Percentiles rank a stretch among this genome's conserved stretches.
Conservation (phyloP, 2,329 filamentous ascomycete genomes). For the Furcasterigmium sp. region DNA sequence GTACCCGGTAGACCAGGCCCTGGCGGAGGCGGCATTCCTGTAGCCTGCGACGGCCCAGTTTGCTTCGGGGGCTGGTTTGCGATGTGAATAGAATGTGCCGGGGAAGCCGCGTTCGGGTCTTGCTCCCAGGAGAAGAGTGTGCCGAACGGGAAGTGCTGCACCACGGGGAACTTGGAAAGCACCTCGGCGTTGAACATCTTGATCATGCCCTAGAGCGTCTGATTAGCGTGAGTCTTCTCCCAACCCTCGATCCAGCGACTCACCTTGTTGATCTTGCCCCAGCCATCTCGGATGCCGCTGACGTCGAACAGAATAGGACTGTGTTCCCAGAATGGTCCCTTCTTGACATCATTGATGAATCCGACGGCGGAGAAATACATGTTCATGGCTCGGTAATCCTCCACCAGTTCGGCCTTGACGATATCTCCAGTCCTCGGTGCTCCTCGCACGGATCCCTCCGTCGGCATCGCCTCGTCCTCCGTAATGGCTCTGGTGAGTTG, state of each 20-base stretch:
- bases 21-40: constrained; percentile 9
- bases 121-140: constrained; percentile 72
- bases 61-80: constrained; percentile 43
- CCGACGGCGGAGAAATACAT: constrained; percentile 95
- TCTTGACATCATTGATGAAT: constrained; percentile 97
- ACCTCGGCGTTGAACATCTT: constrained; percentile 99
- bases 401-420: constrained; percentile 57
- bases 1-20: constrained; percentile 21
- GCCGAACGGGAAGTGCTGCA: constrained; percentile 91
- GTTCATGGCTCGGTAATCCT: constrained; percentile 60
- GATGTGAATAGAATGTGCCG: constrained; percentile 50
- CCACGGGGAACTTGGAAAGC: constrained; percentile 91
- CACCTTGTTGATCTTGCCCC: constrained; percentile 95
- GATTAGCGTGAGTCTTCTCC: neutral
- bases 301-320: constrained; percentile 90
- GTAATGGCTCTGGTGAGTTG: constrained; percentile 76
- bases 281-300: constrained; percentile 84
- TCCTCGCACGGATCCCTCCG: constrained; percentile 69
- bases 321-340: constrained; percentile 94
- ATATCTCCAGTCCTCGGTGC: constrained; percentile 70
- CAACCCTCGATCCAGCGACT: neutral
- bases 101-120: constrained; percentile 54
- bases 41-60: constrained; percentile 14
- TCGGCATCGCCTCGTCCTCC: constrained; percentile 56
- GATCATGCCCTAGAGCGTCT: constrained; percentile 72